Evolutionary conservation across 345 rosid genomes (phyloP).

Genomic region (Eucalyptus pumila): DNA sequence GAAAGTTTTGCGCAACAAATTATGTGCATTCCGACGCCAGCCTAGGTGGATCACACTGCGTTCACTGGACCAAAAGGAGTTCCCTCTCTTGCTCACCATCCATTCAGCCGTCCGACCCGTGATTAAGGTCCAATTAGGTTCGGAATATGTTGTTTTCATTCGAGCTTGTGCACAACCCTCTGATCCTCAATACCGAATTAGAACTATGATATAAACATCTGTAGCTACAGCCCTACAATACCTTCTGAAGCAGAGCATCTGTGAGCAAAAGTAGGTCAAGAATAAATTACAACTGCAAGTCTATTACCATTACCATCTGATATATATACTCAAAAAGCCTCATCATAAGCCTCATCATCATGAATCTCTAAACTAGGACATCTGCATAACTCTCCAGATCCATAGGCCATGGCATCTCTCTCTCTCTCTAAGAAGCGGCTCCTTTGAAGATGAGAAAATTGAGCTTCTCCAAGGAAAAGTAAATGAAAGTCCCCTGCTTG

Average conservation of each 20-base stretch:
- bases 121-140: not conserved
- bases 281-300: not conserved
- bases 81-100: not conserved
- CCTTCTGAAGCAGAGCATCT: not conserved
- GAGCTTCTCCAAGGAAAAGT: slow-evolving; percentile 29
- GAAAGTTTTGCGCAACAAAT: not conserved
- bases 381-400: not conserved
- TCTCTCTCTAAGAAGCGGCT: slow-evolving; percentile 6
- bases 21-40: not conserved
- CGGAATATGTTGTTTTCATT: not conserved
- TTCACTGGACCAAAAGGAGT: not conserved
- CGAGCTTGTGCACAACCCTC: not conserved
- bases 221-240: not conserved
- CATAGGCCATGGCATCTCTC: not conserved
- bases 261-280: not conserved
- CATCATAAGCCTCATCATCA: not conserved
- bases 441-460: slow-evolving; percentile 35
- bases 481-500: slow-evolving; percentile 27
- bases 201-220: not conserved
- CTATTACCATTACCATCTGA: not conserved
- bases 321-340: not conserved
- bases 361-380: not conserved
- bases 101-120: not conserved
- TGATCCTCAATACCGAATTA: not conserved
- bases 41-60: not conserved